A percentile compares a stretch with the other conserved stretches of the same genome.
Conservation (phyloP, 306 rosid genomes). For the Hippophae rhamnoides region DNA sequence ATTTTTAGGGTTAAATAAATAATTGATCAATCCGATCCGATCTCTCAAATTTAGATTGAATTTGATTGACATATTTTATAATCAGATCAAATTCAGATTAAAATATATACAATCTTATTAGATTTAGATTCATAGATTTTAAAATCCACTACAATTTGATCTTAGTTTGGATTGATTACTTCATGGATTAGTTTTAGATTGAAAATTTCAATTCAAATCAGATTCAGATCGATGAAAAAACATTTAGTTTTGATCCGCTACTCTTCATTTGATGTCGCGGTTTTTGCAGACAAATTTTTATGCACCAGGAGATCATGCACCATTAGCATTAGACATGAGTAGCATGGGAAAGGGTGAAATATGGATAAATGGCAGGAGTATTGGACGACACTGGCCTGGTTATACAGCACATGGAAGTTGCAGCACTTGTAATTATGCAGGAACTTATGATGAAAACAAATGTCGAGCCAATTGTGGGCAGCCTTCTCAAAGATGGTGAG, state of each 20-base stretch:
- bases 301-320: constrained; percentile 63
- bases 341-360: constrained; percentile 93
- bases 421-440: constrained; percentile 62
- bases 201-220: too few species aligned
- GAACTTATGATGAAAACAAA: constrained; percentile 56
- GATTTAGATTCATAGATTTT: too few species aligned
- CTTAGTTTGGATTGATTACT: too few species aligned
- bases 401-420: constrained; percentile 57
- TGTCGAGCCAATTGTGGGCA: constrained; percentile 60
- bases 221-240: too few species aligned
- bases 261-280: neutral
- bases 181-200: too few species aligned
- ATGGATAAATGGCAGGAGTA: constrained; percentile 85
- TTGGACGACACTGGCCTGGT: constrained; percentile 92
- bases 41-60: too few species aligned
- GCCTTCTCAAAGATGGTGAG: constrained; percentile 93
- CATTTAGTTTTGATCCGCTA: too few species aligned
- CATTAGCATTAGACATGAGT: constrained; percentile 83
- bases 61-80: neutral
- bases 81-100: too few species aligned
- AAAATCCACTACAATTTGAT: too few species aligned
- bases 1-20: too few species aligned
- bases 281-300: constrained; percentile 52
- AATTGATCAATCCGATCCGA: too few species aligned
- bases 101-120: too few species aligned